phyloP scores from a whole-genome alignment of 257 asterid species.

The Capsicum baccatum region DNA sequence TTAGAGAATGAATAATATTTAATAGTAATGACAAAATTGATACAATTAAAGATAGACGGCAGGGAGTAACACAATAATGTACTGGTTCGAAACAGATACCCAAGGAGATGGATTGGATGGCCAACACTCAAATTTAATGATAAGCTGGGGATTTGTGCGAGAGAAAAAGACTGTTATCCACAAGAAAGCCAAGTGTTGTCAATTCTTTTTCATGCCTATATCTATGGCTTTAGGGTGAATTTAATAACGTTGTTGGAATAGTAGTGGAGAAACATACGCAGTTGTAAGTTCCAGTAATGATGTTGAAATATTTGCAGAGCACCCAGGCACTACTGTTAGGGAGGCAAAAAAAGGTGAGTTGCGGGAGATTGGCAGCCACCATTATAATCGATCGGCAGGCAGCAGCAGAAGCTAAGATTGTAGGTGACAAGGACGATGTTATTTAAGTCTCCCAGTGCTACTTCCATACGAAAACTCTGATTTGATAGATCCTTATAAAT shows the following conservation, averaged over 20 bases:
- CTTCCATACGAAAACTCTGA: neutral
- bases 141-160: too few species aligned
- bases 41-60: too few species aligned
- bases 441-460: neutral
- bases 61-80: neutral
- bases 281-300: neutral
- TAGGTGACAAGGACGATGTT: neutral
- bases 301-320: conserved; percentile 11
- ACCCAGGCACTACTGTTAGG: neutral
- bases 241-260: neutral
- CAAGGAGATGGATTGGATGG: conserved; percentile 4
- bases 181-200: neutral
- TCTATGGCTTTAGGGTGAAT: neutral
- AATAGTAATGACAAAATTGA: too few species aligned
- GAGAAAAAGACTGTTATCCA: neutral
- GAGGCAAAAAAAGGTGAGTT: neutral
- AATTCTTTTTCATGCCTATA: neutral
- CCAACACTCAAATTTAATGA: neutral
- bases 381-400: neutral
- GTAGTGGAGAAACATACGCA: conserved; percentile 1
- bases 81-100: neutral
- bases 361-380: conserved; percentile 16
- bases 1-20: too few species aligned
- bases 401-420: neutral
- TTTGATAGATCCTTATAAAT: neutral